phyloP scores from a whole-genome alignment of 2,329 filamentous ascomycete species.

The Xylaria hypoxylon region DNA sequence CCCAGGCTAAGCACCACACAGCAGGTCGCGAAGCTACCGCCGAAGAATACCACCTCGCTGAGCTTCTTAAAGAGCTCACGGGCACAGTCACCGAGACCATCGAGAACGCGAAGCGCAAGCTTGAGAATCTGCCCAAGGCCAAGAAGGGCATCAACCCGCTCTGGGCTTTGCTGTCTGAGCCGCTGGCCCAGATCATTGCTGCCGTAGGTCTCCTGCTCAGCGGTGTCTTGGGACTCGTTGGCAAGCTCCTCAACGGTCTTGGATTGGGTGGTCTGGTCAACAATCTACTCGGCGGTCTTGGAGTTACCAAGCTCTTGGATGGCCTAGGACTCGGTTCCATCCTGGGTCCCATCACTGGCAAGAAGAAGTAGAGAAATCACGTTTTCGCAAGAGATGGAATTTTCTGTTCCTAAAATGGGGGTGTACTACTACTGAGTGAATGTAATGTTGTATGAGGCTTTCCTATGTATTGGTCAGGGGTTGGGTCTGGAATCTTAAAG shows the following conservation, averaged over 20 bases:
- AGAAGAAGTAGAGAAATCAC: conserved; percentile 51
- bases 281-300: conserved; percentile 79
- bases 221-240: conserved; percentile 87
- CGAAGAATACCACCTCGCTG: conserved; percentile 86
- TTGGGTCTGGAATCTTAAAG: conserved; percentile 2
- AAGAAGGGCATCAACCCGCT: conserved; percentile 96
- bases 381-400: not conserved
- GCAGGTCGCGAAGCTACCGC: conserved; percentile 80
- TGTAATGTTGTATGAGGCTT: conserved; percentile 4
- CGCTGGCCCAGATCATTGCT: conserved; percentile 91
- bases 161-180: conserved; percentile 84
- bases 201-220: conserved; percentile 85
- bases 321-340: conserved; percentile 73
- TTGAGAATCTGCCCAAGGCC: conserved; percentile 90
- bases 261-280: conserved; percentile 86
- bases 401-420: not conserved
- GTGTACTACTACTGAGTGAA: conserved; percentile 23
- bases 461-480: not conserved
- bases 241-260: conserved; percentile 81
- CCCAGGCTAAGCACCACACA: conserved; percentile 85
- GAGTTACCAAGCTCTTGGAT: conserved; percentile 79
- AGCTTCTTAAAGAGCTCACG: conserved; percentile 87
- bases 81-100: conserved; percentile 84
- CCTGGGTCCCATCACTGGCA: conserved; percentile 58
- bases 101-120: conserved; percentile 87